phyloP scores from a whole-genome alignment of 2,329 filamentous ascomycete genomes.

The Penicillium digitatum region DNA sequence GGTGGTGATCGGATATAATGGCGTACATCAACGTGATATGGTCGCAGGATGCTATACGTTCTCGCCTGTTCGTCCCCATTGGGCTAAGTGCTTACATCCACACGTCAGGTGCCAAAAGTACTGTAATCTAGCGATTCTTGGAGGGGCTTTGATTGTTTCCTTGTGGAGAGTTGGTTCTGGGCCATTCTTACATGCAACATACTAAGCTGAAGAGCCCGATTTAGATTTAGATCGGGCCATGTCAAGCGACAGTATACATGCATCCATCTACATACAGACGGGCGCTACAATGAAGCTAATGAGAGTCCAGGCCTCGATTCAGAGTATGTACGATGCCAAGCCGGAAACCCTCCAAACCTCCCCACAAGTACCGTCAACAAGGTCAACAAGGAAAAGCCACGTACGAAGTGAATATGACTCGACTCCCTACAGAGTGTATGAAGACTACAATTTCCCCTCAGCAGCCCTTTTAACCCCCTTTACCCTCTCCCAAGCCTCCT shows the following conservation, averaged over 20 bases:
- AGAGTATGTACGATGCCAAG: not conserved
- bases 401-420: not conserved
- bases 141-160: not conserved
- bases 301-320: not conserved
- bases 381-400: not conserved
- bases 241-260: not conserved
- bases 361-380: not conserved
- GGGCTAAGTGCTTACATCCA: constrained; percentile 7
- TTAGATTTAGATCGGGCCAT: not conserved
- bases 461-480: constrained; percentile 44
- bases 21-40: constrained; percentile 2
- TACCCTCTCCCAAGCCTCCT: constrained; percentile 74
- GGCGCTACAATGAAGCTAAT: not conserved
- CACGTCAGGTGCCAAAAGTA: constrained; percentile 8
- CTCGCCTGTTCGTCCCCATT: not conserved
- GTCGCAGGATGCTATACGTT: not conserved
- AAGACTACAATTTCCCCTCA: constrained; percentile 45
- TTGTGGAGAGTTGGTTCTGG: not conserved
- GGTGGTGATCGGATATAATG: not conserved
- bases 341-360: not conserved
- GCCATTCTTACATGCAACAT: not conserved
- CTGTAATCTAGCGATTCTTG: not conserved
- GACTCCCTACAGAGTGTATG: not conserved
- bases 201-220: not conserved
- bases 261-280: not conserved